Percentiles rank a stretch among this genome's conserved stretches.
phyloP scores from a whole-genome alignment of 306 rosid genomes.

The Glycine latifolia region DNA sequence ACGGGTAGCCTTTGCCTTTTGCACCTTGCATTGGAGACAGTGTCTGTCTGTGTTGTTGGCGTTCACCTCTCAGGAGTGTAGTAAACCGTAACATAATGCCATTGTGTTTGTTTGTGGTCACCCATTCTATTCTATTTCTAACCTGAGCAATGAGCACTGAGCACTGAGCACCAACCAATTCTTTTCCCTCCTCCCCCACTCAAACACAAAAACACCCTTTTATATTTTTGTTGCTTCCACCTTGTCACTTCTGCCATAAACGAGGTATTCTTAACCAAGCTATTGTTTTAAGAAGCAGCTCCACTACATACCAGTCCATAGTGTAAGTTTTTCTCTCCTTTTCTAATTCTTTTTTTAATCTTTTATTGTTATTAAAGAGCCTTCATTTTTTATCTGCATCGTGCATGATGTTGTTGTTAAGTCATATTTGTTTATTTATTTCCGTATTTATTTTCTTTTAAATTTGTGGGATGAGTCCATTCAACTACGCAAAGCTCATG shows the following conservation, averaged over 20 bases:
- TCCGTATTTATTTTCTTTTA: not conserved
- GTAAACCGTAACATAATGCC: not conserved
- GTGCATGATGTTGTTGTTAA: slow-evolving; percentile 16
- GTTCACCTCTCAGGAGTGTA: not conserved
- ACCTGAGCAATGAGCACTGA: not conserved
- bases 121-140: not conserved
- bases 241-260: not conserved
- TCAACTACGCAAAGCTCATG: slow-evolving; percentile 53
- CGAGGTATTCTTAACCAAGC: not conserved
- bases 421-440: not conserved
- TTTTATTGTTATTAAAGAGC: not conserved
- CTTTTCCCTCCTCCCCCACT: not conserved
- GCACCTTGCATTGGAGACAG: slow-evolving; percentile 24
- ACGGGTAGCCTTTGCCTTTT: not conserved
- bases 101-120: not conserved
- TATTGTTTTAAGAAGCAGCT: not conserved
- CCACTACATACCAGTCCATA: not conserved
- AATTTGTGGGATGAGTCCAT: not conserved
- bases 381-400: not conserved
- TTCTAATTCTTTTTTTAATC: not conserved
- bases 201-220: not conserved
- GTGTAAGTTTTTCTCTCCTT: not conserved
- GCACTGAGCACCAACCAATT: not conserved
- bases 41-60: slow-evolving; percentile 13
- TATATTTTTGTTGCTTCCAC: not conserved